A percentile compares a stretch with the other conserved stretches of the same genome.
Conservation (phyloP, 164 flowering plant species). For the Aristolochia contorta region DNA sequence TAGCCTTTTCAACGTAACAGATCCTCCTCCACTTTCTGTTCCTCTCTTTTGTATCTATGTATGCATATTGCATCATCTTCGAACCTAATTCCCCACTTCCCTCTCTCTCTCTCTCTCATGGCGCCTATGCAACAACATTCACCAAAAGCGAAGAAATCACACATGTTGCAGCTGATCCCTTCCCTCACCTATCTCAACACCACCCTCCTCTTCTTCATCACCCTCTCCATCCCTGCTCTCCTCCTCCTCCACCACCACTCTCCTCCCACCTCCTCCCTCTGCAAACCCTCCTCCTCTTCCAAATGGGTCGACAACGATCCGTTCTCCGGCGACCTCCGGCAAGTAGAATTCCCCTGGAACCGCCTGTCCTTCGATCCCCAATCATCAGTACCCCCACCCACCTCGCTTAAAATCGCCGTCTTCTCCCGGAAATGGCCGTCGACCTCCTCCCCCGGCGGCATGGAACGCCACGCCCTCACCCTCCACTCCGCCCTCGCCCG, state of each 20-base stretch:
- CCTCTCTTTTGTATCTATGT: no score
- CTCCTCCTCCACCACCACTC: constrained; percentile 56
- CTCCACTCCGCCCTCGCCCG: constrained; percentile 51
- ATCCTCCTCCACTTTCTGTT: no score
- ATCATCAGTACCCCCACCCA: constrained; percentile 23
- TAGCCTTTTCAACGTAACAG: no score
- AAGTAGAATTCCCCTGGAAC: constrained; percentile 74
- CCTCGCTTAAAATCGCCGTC: constrained; percentile 58
- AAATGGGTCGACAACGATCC: constrained; percentile 8
- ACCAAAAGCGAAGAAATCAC: constrained; percentile 8
- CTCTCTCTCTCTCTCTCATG: constrained; percentile 14
- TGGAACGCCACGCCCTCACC: constrained; percentile 90
- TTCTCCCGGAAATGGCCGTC: constrained; percentile 88
- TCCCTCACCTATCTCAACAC: constrained; percentile 35
- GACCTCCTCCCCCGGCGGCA: constrained; percentile 64
- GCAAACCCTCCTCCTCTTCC: constrained; percentile 24
- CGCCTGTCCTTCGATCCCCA: constrained; percentile 25
- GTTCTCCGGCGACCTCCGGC: constrained; percentile 72
- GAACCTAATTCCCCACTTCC: background rate
- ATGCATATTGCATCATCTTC: background rate
- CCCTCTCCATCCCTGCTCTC: constrained; percentile 58
- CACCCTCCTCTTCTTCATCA: constrained; percentile 53
- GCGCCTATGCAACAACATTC: no score
- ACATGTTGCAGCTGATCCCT: background rate
- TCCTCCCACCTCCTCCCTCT: constrained; percentile 15